Base-by-base conservation (phyloP, 2,329 filamentous ascomycete species). In the Anthostomella pinea region DNA sequence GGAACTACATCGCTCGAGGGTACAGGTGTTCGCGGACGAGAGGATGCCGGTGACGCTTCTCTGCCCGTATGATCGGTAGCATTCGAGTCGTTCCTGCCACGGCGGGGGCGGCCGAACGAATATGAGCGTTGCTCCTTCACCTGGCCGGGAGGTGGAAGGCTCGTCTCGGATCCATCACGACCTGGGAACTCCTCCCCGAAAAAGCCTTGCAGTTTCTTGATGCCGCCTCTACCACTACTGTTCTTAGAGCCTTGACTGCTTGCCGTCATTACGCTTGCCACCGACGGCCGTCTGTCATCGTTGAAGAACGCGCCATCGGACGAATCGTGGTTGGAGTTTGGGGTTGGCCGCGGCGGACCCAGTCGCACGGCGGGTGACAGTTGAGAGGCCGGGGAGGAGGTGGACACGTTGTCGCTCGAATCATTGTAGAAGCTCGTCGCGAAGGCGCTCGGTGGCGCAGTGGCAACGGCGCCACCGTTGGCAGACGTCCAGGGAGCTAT, bases 1-100 rank as follows among this genome's bases (percentile, higher is more conserved):
- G 93, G 93, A 24, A 95, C 93, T 39, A 98, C 89, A 64, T 97
- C 91, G 56, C 87, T 93, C 9, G 87, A 87, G 26, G 87, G 87
- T 33, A 89, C 73, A 9, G 90, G 89, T n/a, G 87, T 95, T 52
- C 85, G 77, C 30, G 90, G 87, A 49, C 87, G 76, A 18, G 85
- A 89, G 20, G 79, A 80, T 34, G 78, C 76, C 25, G 88, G 88
- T 35, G 90, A 94, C 29, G 73, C 75, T 46, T 90, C 83, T 46
- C 55, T 46, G 43, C 82, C 72, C 47, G 82, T 83, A 52, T 83
- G 77, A 56, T 93, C 80, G 35, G 80, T 82, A 35, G 78, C 79
- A 63, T 79, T 81, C 34, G 90, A 96, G 61, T 87, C 85, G 62
- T 91, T 90, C 54, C 89, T 81, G 57, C 87, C 83, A 46, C 88